Base-by-base conservation (phyloP, 1,284 basidiomycete species). In the Austropuccinia psidii region DNA sequence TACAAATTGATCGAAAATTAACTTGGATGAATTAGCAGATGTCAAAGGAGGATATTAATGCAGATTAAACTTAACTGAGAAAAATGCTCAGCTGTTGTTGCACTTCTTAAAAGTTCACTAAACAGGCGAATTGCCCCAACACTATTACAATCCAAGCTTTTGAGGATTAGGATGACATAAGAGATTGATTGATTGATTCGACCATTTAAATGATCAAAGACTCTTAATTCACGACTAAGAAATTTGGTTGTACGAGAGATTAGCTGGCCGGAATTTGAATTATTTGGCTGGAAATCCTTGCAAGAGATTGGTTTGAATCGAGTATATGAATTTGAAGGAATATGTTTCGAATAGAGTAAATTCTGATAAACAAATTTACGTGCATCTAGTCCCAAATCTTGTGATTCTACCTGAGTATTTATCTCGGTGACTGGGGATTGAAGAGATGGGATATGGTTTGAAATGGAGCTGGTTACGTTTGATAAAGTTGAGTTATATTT, bases 271-370 rank as follows among this genome's bases (percentile, higher is more conserved):
- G 21, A 41, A 29, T 67, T 21, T 13, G 6, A 24, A 41, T n/a
- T 55, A 37, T 29, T 37, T 35, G 50, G n/a, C n/a, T 21, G 21
- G 15, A 58, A 58, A 4, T 58, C 35, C 27, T 58, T 58, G 29
- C 35, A 27, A 29, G 47, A 54, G n/a, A 67, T 50, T 17, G 65
- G 65, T 37, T 27, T 21, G 37, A 67, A 67, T 17, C 35, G 24
- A 31, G 65, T 67, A 31, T 35, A 67, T 19, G 31, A n/a, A 31
- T 67, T 67, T 29, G 65, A 49, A 41, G 47, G 47, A 29, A 67
- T 67, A 52, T 67, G 65, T 41, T 67, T 67, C 49, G 39, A 47
- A 35, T 67, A 67, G 65, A 67, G 65, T 37, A 37, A 39, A 54
- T 67, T 47, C n/a, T 35, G 65, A 43, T 67, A 67, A 8, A 67